A percentile compares a stretch with the other conserved stretches of the same genome.
Evolutionary conservation across 2,329 filamentous ascomycete genomes (phyloP).

Genomic region (Ceratocystis ficicola): DNA sequence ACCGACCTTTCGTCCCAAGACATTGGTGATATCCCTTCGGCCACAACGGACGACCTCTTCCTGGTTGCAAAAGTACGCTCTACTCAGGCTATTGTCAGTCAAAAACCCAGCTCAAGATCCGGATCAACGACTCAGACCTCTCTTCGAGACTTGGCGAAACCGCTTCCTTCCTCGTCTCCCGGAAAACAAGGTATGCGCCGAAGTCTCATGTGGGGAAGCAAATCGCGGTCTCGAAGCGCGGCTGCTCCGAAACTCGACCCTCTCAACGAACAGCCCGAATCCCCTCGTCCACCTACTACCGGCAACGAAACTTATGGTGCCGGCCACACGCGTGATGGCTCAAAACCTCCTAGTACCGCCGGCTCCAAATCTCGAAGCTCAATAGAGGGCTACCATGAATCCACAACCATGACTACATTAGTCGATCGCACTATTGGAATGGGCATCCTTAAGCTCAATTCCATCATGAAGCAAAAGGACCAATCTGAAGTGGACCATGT

Average conservation of each 20-base stretch:
- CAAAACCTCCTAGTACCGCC: conserved; percentile 42
- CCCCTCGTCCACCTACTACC: conserved; percentile 30
- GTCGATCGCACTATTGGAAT: conserved; percentile 55
- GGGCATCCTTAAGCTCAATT: conserved; percentile 64
- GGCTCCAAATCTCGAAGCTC: conserved; percentile 41
- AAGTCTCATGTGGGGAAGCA: conserved; percentile 59
- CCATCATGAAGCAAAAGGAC: conserved; percentile 52
- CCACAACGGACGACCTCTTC: conserved; percentile 64
- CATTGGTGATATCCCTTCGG: conserved; percentile 47
- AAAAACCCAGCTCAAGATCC: conserved; percentile 41
- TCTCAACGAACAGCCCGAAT: conserved; percentile 42
- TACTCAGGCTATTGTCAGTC: conserved; percentile 36
- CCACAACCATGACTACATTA: conserved; percentile 26
- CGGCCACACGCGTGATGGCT: conserved; percentile 22
- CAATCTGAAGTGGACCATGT: conserved; percentile 67
- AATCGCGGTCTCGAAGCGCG: conserved; percentile 36
- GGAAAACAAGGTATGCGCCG: conserved; percentile 45
- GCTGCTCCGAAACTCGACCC: conserved; percentile 41
- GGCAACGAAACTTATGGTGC: conserved; percentile 37
- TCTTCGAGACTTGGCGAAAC: conserved; percentile 36
- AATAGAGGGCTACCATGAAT: conserved; percentile 24
- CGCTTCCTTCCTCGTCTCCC: conserved; percentile 32
- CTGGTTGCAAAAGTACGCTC: conserved; percentile 70
- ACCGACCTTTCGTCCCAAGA: conserved; percentile 72
- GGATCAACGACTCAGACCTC: conserved; percentile 36